Evolutionary conservation across 1,284 basidiomycete species (phyloP).

Genomic region (Leccinum ponderosum): DNA sequence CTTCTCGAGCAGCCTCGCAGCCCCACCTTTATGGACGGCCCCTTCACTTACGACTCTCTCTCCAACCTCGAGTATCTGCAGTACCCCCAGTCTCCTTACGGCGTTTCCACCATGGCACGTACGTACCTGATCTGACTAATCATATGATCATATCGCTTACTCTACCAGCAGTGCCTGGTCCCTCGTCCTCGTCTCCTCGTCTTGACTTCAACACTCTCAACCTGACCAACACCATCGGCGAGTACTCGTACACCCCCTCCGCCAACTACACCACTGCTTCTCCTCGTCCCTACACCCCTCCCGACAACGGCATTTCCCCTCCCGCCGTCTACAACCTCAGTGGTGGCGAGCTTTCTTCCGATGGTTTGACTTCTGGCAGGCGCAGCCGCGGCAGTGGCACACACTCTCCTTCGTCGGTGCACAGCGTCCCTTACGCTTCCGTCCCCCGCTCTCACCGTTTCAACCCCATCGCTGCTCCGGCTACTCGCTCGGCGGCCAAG

Average conservation of each 20-base stretch:
- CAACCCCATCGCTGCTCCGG: slow-evolving; percentile 66
- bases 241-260: slow-evolving; percentile 64
- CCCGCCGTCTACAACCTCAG: slow-evolving; percentile 68
- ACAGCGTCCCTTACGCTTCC: slow-evolving; percentile 52
- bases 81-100: slow-evolving; percentile 37
- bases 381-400: slow-evolving; percentile 67
- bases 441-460: slow-evolving; percentile 72
- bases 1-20: slow-evolving; percentile 51
- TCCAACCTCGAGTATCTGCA: slow-evolving; percentile 40
- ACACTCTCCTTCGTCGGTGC: slow-evolving; percentile 55
- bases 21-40: slow-evolving; percentile 54
- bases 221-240: slow-evolving; percentile 54
- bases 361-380: slow-evolving; percentile 61
- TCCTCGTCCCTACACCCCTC: slow-evolving; percentile 68
- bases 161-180: slow-evolving; percentile 39
- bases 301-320: slow-evolving; percentile 66
- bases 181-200: slow-evolving; percentile 52
- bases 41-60: slow-evolving; percentile 62
- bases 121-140: slow-evolving; percentile 22
- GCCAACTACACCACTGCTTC: slow-evolving; percentile 50
- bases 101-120: slow-evolving; percentile 45
- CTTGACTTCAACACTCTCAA: slow-evolving; percentile 64
- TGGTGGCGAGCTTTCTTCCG: slow-evolving; percentile 68
- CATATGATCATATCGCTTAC: slow-evolving; percentile 9
- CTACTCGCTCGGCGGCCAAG: slow-evolving; percentile 46